Evolutionary conservation across 2,329 filamentous ascomycete species (phyloP), one percentile per base, ranked within the genome.

Genomic region (Nannizziopsis barbatae): DNA sequence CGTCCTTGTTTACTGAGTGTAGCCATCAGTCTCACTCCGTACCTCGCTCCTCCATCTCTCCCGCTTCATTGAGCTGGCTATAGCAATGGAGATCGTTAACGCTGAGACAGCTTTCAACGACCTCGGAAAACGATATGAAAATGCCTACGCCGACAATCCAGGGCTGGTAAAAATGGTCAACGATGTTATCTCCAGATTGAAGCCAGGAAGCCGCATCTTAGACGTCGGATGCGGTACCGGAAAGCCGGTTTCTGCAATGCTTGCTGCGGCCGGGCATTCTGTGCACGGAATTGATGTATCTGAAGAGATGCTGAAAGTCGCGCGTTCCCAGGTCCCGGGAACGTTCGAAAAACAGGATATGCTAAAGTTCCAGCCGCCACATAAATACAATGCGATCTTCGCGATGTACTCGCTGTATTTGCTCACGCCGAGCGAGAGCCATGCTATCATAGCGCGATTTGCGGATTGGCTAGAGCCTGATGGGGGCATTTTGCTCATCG

Each of bases 201-300:
- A 38, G 4, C 35, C 52, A 1, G 15, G 42, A 5, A 49, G 46
- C 31, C 20, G n/a, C 6, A 42, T 57, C 6, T 50, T 57, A 8
- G 55, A 57, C 31, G 53, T 57, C 5, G 56, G 56, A 2, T 55
- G 56, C 37, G 56, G 56, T 9, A 57, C 56, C 1, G 56, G 56
- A 1, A 52, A 54, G 31, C 56, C 56, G 3, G 42, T 45, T 1
- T 50, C 52, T 4, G 48, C 53, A 2, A 50, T 47, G 30, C 36
- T 57, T 1, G 50, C 52, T 8, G 15, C 15, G 1, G 50, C 53
- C 7, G 55, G 53, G 10, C 54, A 55, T 37, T 22, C 45, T 3
- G 50, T 54, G 9, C 20, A 55, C n/a, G 55, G 52, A 33, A 56
- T 56, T 31, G 53, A 54, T 35, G 22, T 53, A 4, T 39, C 55